Conservation (phyloP, 1,284 basidiomycete genomes). For the Rhodotorula sp. region DNA sequence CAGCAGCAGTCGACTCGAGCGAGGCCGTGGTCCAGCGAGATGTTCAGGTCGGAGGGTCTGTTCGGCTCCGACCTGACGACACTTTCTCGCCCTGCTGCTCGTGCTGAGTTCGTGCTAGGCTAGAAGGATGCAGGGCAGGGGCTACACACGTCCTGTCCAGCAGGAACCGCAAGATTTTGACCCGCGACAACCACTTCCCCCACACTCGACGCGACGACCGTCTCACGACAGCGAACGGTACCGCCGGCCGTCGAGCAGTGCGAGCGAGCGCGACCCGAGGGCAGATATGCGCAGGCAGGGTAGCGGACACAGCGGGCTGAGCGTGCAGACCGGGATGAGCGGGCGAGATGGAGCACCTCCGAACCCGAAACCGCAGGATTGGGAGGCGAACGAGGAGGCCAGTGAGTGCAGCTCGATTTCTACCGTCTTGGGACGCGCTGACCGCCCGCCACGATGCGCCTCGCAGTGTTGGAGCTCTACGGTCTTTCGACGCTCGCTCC, state of each 20-base stretch:
- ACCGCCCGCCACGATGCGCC: neutral
- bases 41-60: neutral
- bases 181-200: neutral
- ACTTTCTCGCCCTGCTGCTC: neutral
- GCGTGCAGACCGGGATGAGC: neutral
- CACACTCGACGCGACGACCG: neutral
- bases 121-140: neutral
- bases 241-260: neutral
- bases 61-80: neutral
- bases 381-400: constrained; percentile 38
- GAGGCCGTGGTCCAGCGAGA: neutral
- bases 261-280: neutral
- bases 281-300: neutral
- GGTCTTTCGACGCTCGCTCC: constrained; percentile 50
- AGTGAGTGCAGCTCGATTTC: constrained; percentile 18
- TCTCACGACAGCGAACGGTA: neutral
- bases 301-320: neutral
- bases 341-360: neutral
- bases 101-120: too few relatives aligned
- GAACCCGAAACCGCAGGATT: constrained; percentile 10
- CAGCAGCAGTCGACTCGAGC: neutral
- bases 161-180: constrained; percentile 16
- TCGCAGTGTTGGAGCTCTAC: constrained; percentile 49
- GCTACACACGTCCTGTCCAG: neutral
- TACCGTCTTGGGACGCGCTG: too few relatives aligned